Conservation (phyloP, 2,329 filamentous ascomycete species). For the Colletotrichum sp. region DNA sequence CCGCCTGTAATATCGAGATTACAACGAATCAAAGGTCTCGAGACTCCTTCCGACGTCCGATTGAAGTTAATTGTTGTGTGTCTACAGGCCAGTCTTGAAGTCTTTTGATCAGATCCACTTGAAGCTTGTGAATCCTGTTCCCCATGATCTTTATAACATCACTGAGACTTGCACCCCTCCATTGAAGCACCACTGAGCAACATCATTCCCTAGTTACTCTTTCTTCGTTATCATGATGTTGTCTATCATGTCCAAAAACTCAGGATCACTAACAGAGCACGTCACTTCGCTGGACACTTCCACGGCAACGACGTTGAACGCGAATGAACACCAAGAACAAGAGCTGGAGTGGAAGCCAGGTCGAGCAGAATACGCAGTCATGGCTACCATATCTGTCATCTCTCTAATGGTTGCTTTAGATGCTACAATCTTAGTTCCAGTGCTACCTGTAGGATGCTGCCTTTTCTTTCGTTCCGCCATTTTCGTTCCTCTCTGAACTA, state of each 20-base stretch:
- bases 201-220: not conserved
- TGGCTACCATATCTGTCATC: conserved; percentile 44
- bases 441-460: conserved; percentile 39
- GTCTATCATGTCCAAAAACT: not conserved
- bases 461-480: not conserved
- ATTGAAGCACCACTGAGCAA: not conserved
- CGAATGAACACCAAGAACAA: not conserved
- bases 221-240: not conserved
- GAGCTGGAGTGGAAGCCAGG: conserved; percentile 37
- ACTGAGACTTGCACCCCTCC: not conserved
- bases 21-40: not conserved
- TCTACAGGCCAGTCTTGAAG: not conserved
- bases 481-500: too few species aligned
- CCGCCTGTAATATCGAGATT: not conserved
- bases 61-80: not conserved
- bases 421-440: conserved; percentile 49
- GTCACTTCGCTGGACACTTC: not conserved
- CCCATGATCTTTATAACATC: not conserved
- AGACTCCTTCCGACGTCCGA: not conserved
- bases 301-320: not conserved
- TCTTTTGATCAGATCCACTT: not conserved
- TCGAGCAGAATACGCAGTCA: conserved; percentile 42
- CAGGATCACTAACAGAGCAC: not conserved
- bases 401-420: conserved; percentile 55
- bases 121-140: not conserved